Base-by-base conservation (phyloP, 305 asterid genomes). In the Rubia tinctorum region DNA sequence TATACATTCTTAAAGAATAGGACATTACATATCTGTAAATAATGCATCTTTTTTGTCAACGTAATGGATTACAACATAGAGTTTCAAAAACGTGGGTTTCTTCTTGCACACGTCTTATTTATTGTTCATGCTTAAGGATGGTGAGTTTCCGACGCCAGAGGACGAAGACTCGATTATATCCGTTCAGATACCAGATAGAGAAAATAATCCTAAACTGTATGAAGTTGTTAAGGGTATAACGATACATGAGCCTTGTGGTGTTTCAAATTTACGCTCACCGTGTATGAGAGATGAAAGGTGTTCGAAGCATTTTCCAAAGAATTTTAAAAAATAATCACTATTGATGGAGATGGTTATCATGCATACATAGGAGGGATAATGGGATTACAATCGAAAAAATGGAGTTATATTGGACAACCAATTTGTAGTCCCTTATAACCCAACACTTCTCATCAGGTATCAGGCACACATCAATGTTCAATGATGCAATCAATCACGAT, bases 271-370 rank as follows among this genome's bases (percentile, higher is more conserved):
- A 6, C 40, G 22, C 8, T 39, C n/a, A 20, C 71, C 71, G 2
- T 66, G 55, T 23, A 66, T 66, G 71, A 66, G 8, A 25, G 51
- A 66, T 22, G 34, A 25, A 37, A 39, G 55, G n/a, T 66, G 51
- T 11, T 17, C 55, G 4, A 39, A 43, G 45, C 25, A 40, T 8
- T 66, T 37, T 66, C 55, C 71, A 43, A 40, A 40, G 4, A 7
- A 18, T 5, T 66, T 34, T 43, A 37, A 0, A 30, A 66, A 18
- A 14, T 2, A 2, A 66, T 8, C 11, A 18, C 34, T 43, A 18
- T 39, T 66, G 71, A 42, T 43, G 55, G 17, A 15, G 71, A 40
- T 15, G 71, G 71, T 6, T 66, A 40, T 40, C 55, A 23, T 17
- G 8, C 8, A 1, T 66, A 66, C 34, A 18, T 1, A 12, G 17